Evolutionary conservation across 352 stramenopile genomes (phyloP), one percentile per base, ranked within the genome.

Genomic region (Phytopythium mirpurense): DNA sequence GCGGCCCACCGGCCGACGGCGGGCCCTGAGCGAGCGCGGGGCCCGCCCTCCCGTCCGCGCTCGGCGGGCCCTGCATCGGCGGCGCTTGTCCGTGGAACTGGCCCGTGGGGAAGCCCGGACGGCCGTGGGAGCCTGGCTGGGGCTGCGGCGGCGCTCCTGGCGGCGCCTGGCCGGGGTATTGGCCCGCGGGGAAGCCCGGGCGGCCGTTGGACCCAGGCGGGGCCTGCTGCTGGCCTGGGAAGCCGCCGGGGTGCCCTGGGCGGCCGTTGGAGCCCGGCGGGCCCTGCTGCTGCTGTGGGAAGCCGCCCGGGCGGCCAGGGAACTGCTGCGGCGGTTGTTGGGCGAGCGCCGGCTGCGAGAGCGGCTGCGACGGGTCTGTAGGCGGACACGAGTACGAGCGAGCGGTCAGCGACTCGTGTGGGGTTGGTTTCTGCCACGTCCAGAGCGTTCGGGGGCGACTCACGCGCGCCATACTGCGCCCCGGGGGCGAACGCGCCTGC

Each of bases 241-340:
- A 54, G 48, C 18, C 27, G 48, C 48, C 36, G 48, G 48, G 34
- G 48, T 45, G 45, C 10, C 32, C 48, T 34, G 48, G 48, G 5
- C 48, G 48, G 35, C 48, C 48, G 24, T 54, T 54, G 7, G 34
- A 43, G 2, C 48, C 35, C 34, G 48, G 48, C 23, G 48, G 31
- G 15, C 45, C 47, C n/a, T 43, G 21, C 15, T 54, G 48, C 48
- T 54, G 47, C 14, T 0, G 27, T 18, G 54, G 26, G 47, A 57
- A 41, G 47, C 54, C 48, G 24, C 35, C 27, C 45, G 46, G 31
- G 16, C 19, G 34, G 6, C 59, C 57, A 23, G 65, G 60, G 32
- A 74, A 66, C 14, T 70, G 74, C 53, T 65, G 64, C 49, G 74
- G 67, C 14, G 62, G 64, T 46, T 74, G 64, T 10, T 64, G 66